phyloP scores from a whole-genome alignment of 225 moss, liverwort and hornwort genomes.

The Climacium dendroides region DNA sequence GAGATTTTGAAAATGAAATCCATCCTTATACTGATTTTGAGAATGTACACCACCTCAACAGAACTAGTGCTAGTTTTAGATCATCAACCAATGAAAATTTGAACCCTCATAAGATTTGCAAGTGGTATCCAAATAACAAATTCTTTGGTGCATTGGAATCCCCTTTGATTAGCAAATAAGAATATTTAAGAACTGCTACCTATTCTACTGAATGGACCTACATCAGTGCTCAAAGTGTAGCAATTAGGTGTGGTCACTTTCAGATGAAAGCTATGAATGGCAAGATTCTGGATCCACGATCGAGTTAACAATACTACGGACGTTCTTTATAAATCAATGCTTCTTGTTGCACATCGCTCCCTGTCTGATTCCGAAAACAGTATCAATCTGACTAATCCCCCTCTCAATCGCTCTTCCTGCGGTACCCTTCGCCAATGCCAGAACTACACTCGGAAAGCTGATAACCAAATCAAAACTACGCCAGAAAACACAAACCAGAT shows the following conservation, averaged over 20 bases:
- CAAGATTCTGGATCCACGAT: not conserved
- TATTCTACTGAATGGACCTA: not conserved
- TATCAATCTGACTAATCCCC: not conserved
- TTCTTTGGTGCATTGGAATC: not conserved
- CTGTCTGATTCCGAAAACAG: not conserved
- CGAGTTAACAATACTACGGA: not conserved
- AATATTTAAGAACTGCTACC: not conserved
- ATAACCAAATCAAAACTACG: not conserved
- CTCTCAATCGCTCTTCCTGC: not conserved
- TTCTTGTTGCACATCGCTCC: not conserved
- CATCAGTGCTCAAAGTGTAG: not conserved
- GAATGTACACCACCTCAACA: not conserved
- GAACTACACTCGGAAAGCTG: not conserved
- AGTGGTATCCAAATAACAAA: not conserved
- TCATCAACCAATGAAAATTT: not conserved
- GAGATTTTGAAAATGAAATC: not conserved
- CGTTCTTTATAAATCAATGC: not conserved
- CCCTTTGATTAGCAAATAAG: not conserved
- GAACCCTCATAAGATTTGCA: not conserved
- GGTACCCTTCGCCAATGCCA: not conserved
- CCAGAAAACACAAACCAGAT: not conserved
- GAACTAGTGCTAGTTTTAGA: not conserved
- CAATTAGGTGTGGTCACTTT: not conserved
- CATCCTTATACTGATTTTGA: not conserved
- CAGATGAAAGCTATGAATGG: not conserved